phyloP scores from a whole-genome alignment of 352 stramenopile species.

The Phytophthora fragariaefolia region DNA sequence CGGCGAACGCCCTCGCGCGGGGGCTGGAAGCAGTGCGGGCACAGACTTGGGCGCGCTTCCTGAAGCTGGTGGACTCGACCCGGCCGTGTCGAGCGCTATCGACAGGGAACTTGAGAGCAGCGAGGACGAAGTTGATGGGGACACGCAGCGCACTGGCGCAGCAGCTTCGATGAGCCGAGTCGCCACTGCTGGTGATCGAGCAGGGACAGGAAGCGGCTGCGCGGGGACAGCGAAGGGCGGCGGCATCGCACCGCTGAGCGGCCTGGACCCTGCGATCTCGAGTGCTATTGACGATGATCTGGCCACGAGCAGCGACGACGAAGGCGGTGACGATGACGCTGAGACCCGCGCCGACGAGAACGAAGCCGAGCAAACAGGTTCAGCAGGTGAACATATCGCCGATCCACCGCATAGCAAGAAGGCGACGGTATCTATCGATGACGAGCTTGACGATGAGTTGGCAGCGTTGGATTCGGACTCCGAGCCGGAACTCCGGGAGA shows the following conservation, averaged over 20 bases:
- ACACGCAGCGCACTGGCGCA: neutral
- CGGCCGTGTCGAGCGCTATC: slow-evolving; percentile 18
- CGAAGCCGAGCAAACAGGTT: neutral
- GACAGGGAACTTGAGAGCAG: slow-evolving; percentile 37
- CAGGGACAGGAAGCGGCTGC: neutral
- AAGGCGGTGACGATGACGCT: slow-evolving; percentile 16
- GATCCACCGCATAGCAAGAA: neutral
- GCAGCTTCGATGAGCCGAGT: neutral
- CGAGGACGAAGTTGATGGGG: slow-evolving; percentile 27
- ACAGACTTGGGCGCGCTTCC: no score
- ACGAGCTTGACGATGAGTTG: slow-evolving; percentile 49
- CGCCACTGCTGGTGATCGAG: neutral
- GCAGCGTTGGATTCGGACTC: slow-evolving; percentile 39
- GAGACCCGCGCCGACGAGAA: neutral
- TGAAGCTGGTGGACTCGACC: slow-evolving; percentile 17
- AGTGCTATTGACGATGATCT: slow-evolving; percentile 45
- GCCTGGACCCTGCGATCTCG: slow-evolving; percentile 22
- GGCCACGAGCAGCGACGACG: slow-evolving; percentile 35
- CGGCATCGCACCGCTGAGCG: neutral
- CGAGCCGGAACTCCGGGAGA: slow-evolving; percentile 20
- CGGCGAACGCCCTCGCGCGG: no score
- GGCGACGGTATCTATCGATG: slow-evolving; percentile 38
- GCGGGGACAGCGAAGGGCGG: neutral
- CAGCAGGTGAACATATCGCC: neutral
- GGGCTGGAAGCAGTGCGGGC: no score